Conservation (phyloP, 768 basidiomycete species). For the Kwoniella sp. region DNA sequence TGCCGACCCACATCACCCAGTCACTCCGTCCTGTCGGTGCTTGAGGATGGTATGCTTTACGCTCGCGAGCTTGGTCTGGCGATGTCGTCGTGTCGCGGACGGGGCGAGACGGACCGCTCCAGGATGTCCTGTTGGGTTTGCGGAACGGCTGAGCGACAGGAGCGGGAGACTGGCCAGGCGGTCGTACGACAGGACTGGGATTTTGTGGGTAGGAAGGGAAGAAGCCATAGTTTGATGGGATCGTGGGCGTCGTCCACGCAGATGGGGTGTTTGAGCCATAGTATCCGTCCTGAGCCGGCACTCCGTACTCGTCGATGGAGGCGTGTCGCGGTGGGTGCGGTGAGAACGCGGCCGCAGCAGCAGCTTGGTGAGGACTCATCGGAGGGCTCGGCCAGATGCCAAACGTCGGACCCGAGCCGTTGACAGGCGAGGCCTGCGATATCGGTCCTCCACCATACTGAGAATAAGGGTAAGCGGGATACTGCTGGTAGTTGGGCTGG, state of each 20-base stretch:
- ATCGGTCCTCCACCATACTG: background rate
- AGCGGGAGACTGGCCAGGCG: constrained; percentile 1
- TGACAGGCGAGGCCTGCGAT: constrained; percentile 13
- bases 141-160: background rate
- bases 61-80: constrained; percentile 32
- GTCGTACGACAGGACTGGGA: background rate
- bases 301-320: constrained; percentile 10
- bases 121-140: constrained; percentile 25
- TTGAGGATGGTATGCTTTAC: constrained; percentile 55
- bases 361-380: constrained; percentile 22
- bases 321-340: constrained; percentile 16
- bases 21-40: constrained; percentile 69
- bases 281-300: background rate
- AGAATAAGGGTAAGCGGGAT: constrained; percentile 15
- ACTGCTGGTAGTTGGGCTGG: constrained; percentile 3
- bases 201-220: constrained; percentile 9
- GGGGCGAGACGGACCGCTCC: constrained; percentile 31
- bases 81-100: background rate
- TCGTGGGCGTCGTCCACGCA: constrained; percentile 22
- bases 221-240: constrained; percentile 16
- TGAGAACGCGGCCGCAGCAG: background rate
- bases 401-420: constrained; percentile 4
- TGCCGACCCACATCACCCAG: constrained; percentile 97
- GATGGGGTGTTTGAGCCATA: constrained; percentile 12
- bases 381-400: constrained; percentile 28